Evolutionary conservation across 345 rosid species (phyloP), one percentile per base, ranked within the genome.

Genomic region (Cardiospermum halicacabum): DNA sequence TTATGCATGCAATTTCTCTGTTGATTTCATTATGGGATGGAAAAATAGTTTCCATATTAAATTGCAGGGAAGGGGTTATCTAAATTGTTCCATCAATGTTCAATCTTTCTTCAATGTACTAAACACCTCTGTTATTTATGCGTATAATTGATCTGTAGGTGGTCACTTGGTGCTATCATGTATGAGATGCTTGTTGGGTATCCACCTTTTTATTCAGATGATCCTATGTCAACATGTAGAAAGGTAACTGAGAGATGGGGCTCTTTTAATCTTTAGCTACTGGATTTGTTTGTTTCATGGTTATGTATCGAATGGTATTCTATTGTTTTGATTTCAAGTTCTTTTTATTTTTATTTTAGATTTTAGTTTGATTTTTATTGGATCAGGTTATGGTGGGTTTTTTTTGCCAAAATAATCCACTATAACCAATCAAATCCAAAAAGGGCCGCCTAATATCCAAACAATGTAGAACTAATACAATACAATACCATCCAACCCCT

Each of bases 141-240:
- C 25, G 57, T 48, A 66, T 71, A 70, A 34, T 45, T 80, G 66
- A 74, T 75, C 42, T 54, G 32, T 74, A 89, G 96, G 99, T 93
- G 98, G 98, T 93, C 97, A 49, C 89, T 93, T 51, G 98, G 98
- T 61, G 98, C 98, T 51, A 93, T 90, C 48, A 93, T 88, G 96
- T 93, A 78, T 58, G 97, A 93, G 78, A 93, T 93, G 97, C 91
- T 93, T 3, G 92, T 88, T 60, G 98, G 97, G 2, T 93, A 93
- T 77, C 97, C 97, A 0, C 98, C 98, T 31, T 90, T 93, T 72
- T 90, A 93, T 73, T 90, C 98, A n/a, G 98, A 93, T 74, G 97
- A 91, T 75, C 95, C 99, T 2, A 84, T 91, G 97, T 82, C 96
- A 69, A 91, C 96, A 11, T 90, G 98, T 80, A 82, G 94, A 69